Evolutionary conservation across 1,284 basidiomycete species (phyloP), one percentile per base, ranked within the genome.

Genomic region (Trametes polyzona): DNA sequence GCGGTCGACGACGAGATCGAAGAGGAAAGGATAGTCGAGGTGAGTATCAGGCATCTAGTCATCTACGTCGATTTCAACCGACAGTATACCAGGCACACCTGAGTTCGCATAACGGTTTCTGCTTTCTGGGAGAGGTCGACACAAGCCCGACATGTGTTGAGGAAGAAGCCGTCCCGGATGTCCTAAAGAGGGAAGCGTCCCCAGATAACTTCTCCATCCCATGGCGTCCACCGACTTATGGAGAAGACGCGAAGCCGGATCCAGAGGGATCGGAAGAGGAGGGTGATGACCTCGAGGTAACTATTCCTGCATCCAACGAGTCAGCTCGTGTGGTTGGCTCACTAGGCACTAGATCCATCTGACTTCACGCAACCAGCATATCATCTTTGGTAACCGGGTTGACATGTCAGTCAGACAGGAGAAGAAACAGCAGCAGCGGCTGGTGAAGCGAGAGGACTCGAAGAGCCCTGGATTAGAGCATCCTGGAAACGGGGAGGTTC

Each of bases 231-330:
- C 1, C 17, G 0, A 5, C 51, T 21, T 2, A 3, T 17, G 35
- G 24, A 21, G 2, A 14, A 10, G 41, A 44, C 16, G 33, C 23
- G 3, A 44, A 56, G 19, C 42, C 26, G 1, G 21, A 27, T 7
- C 21, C 37, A 2, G 47, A 50, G 42, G 50, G 49, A 43, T 26
- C 42, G 12, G 47, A 40, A 11, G 33, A 39, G 7, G 46, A 41
- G 12, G 47, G 52, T n/a, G 56, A 58, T 3, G 36, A 55, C 6
- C 36, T 61, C 1, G 56, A 61, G 52, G 59, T 61, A 14, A 4
- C 47, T 24, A 16, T 16, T 26, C 27, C n/a, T 6, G 0, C 2
- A 24, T n/a, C 11, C 9, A 16, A 23, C 4, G 17, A 6, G 23
- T 43, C 21, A 26, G 23, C 7, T n/a, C 17, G 10, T 14, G 23